Percentiles rank a stretch among this genome's conserved stretches.
Conservation (phyloP, 1,284 basidiomycete species). For the Ganoderma multipileum region DNA sequence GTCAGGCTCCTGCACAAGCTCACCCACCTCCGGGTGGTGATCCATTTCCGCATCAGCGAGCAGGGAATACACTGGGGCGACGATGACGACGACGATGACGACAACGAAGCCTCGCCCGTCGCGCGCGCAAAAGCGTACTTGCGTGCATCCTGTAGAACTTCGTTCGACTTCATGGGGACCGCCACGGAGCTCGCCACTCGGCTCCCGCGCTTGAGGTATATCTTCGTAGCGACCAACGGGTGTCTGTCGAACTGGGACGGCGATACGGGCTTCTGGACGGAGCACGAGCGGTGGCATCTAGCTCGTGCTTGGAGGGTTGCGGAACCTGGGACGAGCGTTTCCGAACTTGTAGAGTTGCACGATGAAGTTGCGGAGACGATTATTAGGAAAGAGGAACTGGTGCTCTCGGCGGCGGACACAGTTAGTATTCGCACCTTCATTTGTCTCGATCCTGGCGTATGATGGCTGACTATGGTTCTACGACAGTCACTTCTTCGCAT, state of each 20-base stretch:
- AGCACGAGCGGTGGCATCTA: neutral
- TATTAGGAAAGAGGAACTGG: neutral
- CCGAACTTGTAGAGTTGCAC: neutral
- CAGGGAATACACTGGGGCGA: neutral
- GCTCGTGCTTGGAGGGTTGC: neutral
- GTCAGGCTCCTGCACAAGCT: neutral
- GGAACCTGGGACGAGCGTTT: neutral
- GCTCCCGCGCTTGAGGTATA: neutral
- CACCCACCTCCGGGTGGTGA: neutral
- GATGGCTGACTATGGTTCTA: no score
- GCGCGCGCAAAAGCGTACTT: neutral
- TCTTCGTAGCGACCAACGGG: neutral
- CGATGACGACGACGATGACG: neutral
- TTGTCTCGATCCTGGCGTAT: no score
- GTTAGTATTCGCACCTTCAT: neutral
- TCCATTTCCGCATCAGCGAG: neutral
- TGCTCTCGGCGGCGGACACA: neutral
- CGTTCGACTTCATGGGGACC: neutral
- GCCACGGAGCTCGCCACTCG: neutral
- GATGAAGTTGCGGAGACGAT: neutral
- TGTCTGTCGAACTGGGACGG: neutral
- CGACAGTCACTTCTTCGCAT: no score
- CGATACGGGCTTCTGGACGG: neutral
- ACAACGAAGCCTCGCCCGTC: no score
- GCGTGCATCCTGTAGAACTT: neutral